These are phyloP conservation scores for Diaporthe velutina DNA, from an alignment of 2,329 filamentous ascomycete species.

Conservation along the genomic window DNA sequence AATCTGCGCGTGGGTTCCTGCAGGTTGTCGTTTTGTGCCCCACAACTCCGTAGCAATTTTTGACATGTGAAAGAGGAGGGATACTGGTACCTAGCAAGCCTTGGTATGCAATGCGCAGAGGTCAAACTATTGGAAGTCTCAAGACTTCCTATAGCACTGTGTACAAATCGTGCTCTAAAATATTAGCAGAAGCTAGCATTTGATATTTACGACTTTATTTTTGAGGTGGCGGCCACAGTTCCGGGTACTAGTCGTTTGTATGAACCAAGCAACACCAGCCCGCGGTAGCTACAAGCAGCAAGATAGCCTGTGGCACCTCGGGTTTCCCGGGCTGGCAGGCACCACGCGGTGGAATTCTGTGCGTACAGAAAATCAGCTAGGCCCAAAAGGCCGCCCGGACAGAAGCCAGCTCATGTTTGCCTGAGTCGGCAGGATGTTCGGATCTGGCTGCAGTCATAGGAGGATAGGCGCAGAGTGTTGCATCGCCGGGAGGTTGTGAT, in stretches of 20 bases:
- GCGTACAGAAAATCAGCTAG: neutral
- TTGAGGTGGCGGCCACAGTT: neutral
- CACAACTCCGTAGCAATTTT: slow-evolving; percentile 6
- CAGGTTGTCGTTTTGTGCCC: slow-evolving; percentile 14
- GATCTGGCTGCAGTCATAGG: neutral
- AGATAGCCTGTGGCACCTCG: neutral
- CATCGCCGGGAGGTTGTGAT: neutral
- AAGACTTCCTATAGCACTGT: neutral
- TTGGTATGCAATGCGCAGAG: neutral
- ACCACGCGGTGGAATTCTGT: neutral
- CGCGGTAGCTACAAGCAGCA: neutral
- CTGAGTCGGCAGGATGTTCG: neutral
- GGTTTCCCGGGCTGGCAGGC: neutral
- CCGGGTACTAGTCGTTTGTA: neutral
- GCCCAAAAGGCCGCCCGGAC: too few species aligned
- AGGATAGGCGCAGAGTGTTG: neutral
- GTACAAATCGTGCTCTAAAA: neutral
- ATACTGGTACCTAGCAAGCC: neutral
- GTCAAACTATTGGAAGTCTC: neutral
- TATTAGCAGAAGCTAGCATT: neutral
- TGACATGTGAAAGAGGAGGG: slow-evolving; percentile 2
- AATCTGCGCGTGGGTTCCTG: slow-evolving; percentile 28
- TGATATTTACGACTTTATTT: neutral
- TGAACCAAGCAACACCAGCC: neutral
- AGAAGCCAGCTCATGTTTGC: neutral